Conservation (phyloP, 1,139 yeast genomes). For the Saccharomycopsis hybrid region DNA sequence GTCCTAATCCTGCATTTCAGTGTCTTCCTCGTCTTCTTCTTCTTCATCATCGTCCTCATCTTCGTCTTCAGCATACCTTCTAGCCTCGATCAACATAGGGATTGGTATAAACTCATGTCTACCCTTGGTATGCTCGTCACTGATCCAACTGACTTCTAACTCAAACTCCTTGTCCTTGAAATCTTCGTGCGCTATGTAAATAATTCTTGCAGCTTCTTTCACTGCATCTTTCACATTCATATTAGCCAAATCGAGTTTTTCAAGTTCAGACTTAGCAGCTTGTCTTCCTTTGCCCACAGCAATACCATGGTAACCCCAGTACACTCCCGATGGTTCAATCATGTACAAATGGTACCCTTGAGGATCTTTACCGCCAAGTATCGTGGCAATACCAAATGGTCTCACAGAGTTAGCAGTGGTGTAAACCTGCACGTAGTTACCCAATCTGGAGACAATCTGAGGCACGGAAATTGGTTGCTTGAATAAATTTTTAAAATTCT, state of each 20-base stretch:
- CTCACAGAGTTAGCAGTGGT: conserved; percentile 95
- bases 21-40: conserved; percentile 28
- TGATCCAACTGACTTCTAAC: conserved; percentile 87
- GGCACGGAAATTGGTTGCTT: conserved; percentile 74
- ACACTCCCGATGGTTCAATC: conserved; percentile 96
- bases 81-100: conserved; percentile 74
- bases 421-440: conserved; percentile 90
- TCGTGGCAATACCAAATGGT: conserved; percentile 91
- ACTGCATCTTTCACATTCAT: conserved; percentile 77
- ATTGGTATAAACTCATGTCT: conserved; percentile 73
- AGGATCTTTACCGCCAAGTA: conserved; percentile 88
- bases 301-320: conserved; percentile 97
- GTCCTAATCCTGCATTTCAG: no score
- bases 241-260: conserved; percentile 71
- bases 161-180: conserved; percentile 97
- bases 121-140: conserved; percentile 72
- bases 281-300: conserved; percentile 99
- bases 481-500: conserved; percentile 69
- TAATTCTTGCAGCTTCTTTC: conserved; percentile 88
- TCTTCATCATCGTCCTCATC: conserved; percentile 70
- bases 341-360: conserved; percentile 88
- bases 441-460: conserved; percentile 79
- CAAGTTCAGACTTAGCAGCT: conserved; percentile 91
- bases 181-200: conserved; percentile 93
- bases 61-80: conserved; percentile 72